Evolutionary conservation across 1,139 yeast genomes (phyloP).

Genomic region (Taphrina pruni): DNA sequence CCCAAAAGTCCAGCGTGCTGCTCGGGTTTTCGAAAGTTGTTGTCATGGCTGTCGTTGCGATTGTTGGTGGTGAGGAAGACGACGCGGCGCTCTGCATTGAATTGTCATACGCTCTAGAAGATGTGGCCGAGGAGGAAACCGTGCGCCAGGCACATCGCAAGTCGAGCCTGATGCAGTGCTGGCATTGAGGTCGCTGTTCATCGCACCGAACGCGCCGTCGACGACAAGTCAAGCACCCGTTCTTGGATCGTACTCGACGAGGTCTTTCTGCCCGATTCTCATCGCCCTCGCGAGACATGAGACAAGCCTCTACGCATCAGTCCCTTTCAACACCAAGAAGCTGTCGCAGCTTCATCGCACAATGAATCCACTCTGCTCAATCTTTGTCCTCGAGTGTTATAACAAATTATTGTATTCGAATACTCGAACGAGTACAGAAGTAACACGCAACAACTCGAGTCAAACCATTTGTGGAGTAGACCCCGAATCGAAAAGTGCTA

Average conservation of each 20-base stretch:
- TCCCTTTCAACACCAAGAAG: too few relatives aligned
- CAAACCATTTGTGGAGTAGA: too few relatives aligned
- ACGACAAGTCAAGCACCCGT: constrained; percentile 4
- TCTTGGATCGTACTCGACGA: constrained; percentile 3
- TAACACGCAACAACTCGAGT: too few relatives aligned
- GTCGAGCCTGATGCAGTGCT: constrained; percentile 1
- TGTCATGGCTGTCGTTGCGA: too few relatives aligned
- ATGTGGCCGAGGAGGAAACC: not conserved
- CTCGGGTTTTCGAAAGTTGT: not conserved
- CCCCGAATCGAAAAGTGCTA: too few relatives aligned
- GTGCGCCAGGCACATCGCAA: not conserved
- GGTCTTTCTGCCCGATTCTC: not conserved
- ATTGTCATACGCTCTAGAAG: not conserved
- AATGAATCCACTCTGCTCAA: too few relatives aligned
- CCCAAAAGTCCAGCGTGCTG: constrained; percentile 1
- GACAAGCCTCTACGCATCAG: not conserved
- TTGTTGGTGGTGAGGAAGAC: too few relatives aligned
- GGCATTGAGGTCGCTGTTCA: not conserved
- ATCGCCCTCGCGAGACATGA: not conserved
- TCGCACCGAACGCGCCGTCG: not conserved
- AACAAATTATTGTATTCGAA: too few relatives aligned
- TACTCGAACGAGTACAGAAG: too few relatives aligned
- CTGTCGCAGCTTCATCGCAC: too few relatives aligned
- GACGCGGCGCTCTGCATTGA: too few relatives aligned
- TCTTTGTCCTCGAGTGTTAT: too few relatives aligned